These are phyloP conservation scores for Hydnomerulius pinastri DNA, from an alignment of 768 basidiomycete genomes.

Conservation along the genomic window DNA sequence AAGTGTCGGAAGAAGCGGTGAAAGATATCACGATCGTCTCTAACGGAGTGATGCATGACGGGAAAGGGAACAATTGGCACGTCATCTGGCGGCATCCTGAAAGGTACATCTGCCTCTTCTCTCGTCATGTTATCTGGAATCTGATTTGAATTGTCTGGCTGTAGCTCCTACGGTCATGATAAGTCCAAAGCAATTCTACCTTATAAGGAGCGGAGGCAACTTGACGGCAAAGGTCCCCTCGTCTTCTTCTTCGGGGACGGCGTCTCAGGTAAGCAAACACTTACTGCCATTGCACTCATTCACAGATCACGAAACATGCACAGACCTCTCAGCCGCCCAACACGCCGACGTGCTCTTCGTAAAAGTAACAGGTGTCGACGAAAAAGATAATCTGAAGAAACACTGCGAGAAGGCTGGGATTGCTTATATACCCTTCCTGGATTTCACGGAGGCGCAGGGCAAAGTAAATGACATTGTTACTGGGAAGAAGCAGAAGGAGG, in stretches of 20 bases:
- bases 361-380: conserved; percentile 73
- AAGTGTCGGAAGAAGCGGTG: conserved; percentile 59
- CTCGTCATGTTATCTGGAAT: not conserved
- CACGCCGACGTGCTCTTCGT: conserved; percentile 96
- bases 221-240: conserved; percentile 48
- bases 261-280: conserved; percentile 70
- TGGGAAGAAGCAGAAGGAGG: no score
- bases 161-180: conserved; percentile 89
- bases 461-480: conserved; percentile 70
- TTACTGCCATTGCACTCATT: not conserved
- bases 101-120: conserved; percentile 48
- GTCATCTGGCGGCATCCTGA: conserved; percentile 89
- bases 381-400: conserved; percentile 76
- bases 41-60: conserved; percentile 81
- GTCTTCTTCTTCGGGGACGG: conserved; percentile 99
- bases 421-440: conserved; percentile 72
- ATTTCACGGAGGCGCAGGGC: conserved; percentile 64
- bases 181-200: conserved; percentile 94
- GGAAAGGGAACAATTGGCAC: conserved; percentile 61
- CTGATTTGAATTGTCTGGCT: not conserved
- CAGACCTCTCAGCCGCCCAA: conserved; percentile 89
- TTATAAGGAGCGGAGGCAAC: conserved; percentile 55
- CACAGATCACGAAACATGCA: no score
- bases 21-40: conserved; percentile 86
- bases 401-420: conserved; percentile 84